Evolutionary conservation across 2,329 filamentous ascomycete genomes (phyloP), one percentile per base, ranked within the genome.

Genomic region (Alternaria burnsii): DNA sequence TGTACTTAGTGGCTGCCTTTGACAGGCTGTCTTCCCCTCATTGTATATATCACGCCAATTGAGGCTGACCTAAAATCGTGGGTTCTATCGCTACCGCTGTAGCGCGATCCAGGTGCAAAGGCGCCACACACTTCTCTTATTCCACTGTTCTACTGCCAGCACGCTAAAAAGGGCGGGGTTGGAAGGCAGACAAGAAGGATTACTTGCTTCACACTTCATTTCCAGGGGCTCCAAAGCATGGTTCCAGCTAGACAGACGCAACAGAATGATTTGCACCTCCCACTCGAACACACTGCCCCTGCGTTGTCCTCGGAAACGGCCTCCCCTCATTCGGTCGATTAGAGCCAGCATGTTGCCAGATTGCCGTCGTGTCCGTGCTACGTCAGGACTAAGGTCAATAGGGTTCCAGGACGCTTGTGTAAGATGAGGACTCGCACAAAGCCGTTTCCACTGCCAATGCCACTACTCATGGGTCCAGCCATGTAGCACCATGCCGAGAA

Each of bases 341-440:
- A 34, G n/a, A 28, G 22, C 32, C 44, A 38, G n/a, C 38, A 50
- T 26, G 43, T 55, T 46, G 44, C 46, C 55, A 61, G 28, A 42
- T 11, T 55, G 30, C 55, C 44, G 41, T 38, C 28, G 40, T 60
- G 38, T 22, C 57, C 7, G 57, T 58, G 53, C n/a, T 22, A 42
- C 61, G 20, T 32, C 24, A 41, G 10, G n/a, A 26, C 9, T 48
- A 50, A 50, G 32, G 32, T 24, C 24, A 26, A 59, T 24, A 52
- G 18, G 51, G 52, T 58, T 24, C 28, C 30, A 40, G 32, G 26
- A 56, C 44, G 18, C 22, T 41, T 36, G 57, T 60, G 44, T 48
- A 44, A 55, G 41, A 51, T 46, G 22, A 24, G 38, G 44, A 46
- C 55, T 57, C 44, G 56, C 53, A 62, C 62, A 62, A 12, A 38